These are phyloP conservation scores for Yamadazyma triangularis DNA, from an alignment of 1,139 yeast genomes.

Conservation along the genomic window DNA sequence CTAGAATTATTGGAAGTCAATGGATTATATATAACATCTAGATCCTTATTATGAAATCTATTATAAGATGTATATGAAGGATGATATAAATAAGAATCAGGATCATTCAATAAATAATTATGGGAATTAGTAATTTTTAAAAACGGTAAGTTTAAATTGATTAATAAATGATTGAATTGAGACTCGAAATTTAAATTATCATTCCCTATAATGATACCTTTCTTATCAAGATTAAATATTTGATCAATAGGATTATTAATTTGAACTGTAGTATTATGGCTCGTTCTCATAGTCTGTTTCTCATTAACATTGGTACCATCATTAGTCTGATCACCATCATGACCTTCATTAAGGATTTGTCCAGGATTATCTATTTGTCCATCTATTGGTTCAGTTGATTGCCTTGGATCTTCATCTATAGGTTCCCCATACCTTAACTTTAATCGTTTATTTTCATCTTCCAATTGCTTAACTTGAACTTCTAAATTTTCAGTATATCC, in stretches of 20 bases:
- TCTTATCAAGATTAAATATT: slow-evolving; percentile 41
- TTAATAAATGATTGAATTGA: slow-evolving; percentile 44
- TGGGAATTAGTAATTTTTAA: slow-evolving; percentile 46
- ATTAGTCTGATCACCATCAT: neutral
- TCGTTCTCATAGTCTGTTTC: slow-evolving; percentile 2
- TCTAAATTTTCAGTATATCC: slow-evolving; percentile 76
- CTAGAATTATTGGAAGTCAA: slow-evolving; percentile 26
- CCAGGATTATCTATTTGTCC: neutral
- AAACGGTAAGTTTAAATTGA: slow-evolving; percentile 43
- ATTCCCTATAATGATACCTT: slow-evolving; percentile 46
- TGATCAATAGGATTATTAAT: slow-evolving; percentile 47
- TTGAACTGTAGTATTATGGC: slow-evolving; percentile 17
- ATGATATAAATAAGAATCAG: slow-evolving; percentile 40
- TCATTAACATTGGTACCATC: slow-evolving; percentile 3
- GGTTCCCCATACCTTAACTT: slow-evolving; percentile 10
- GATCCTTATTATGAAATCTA: slow-evolving; percentile 36
- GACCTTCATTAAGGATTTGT: too few relatives aligned
- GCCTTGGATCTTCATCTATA: slow-evolving; percentile 1
- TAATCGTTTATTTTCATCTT: slow-evolving; percentile 46
- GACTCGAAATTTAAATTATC: slow-evolving; percentile 47
- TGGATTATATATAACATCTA: slow-evolving; percentile 42
- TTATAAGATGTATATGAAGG: slow-evolving; percentile 39
- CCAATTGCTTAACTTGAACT: slow-evolving; percentile 53
- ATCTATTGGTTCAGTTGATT: neutral
- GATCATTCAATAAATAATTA: slow-evolving; percentile 41